phyloP scores from a whole-genome alignment of 768 basidiomycete genomes.

The Kwoniella pini region DNA sequence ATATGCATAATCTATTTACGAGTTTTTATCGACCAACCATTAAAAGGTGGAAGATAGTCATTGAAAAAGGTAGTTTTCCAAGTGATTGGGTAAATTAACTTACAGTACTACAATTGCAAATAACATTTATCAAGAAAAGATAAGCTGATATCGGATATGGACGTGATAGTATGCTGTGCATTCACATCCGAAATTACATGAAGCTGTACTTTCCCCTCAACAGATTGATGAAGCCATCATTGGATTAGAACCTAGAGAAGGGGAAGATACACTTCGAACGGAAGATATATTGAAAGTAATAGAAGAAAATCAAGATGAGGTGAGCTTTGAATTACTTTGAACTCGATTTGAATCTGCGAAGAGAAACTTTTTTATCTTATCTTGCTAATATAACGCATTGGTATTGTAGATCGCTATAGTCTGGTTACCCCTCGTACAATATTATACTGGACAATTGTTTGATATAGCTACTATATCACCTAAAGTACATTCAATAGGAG shows the following conservation, averaged over 20 bases:
- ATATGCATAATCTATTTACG: constrained; percentile 92
- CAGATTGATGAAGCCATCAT: constrained; percentile 66
- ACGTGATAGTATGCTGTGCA: constrained; percentile 81
- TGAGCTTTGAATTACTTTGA: constrained; percentile 3
- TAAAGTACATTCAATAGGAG: constrained; percentile 83
- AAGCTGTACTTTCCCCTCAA: constrained; percentile 61
- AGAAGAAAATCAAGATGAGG: constrained; percentile 58
- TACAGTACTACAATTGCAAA: neutral
- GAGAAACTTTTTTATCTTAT: too few species aligned
- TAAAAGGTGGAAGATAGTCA: constrained; percentile 86
- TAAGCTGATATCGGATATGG: too few species aligned
- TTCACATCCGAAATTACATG: constrained; percentile 83
- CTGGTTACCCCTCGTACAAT: constrained; percentile 90
- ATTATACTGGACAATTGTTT: constrained; percentile 95
- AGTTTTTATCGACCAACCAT: constrained; percentile 88
- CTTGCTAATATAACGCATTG: too few species aligned
- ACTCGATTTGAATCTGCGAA: too few species aligned
- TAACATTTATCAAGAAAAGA: neutral
- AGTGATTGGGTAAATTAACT: constrained; percentile 74
- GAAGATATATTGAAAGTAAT: constrained; percentile 82
- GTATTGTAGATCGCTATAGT: constrained; percentile 86
- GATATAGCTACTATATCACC: constrained; percentile 80
- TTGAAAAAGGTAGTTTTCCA: constrained; percentile 91
- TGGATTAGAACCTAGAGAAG: constrained; percentile 73
- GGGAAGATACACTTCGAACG: constrained; percentile 81